Evolutionary conservation across 2,329 filamentous ascomycete species (phyloP).

Genomic region (Incumbomyces lentus): DNA sequence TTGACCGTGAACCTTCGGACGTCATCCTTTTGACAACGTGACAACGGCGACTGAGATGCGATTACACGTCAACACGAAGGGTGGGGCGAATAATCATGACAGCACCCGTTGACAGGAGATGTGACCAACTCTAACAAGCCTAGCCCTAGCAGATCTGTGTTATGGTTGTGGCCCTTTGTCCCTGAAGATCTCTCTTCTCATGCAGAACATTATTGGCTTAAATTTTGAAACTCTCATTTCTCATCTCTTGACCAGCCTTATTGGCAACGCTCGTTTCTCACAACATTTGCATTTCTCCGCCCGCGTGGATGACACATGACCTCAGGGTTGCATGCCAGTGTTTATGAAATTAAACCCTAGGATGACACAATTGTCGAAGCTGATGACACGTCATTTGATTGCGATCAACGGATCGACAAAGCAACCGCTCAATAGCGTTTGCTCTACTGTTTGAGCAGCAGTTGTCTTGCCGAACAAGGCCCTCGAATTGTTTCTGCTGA

Average conservation of each 20-base stretch:
- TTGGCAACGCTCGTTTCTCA: too few species aligned
- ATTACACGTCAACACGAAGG: too few species aligned
- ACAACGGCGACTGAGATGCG: too few species aligned
- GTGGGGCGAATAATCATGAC: too few species aligned
- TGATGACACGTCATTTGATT: conserved; percentile 7
- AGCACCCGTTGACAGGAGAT: too few species aligned
- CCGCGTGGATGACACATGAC: too few species aligned
- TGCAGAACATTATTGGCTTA: background rate
- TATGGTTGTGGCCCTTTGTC: background rate
- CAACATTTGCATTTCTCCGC: too few species aligned
- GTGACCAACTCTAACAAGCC: background rate
- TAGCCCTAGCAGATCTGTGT: background rate
- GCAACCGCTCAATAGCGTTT: conserved; percentile 5
- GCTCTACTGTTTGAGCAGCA: conserved; percentile 4
- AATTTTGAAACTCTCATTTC: too few species aligned
- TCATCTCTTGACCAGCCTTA: too few species aligned
- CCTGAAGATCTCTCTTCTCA: conserved; percentile 2
- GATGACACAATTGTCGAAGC: background rate
- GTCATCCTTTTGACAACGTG: too few species aligned
- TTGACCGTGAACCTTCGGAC: too few species aligned
- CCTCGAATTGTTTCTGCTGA: background rate
- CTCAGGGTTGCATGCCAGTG: too few species aligned
- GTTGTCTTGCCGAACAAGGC: background rate
- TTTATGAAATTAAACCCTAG: background rate
- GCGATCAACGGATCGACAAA: conserved; percentile 7